Conservation (phyloP, 2,329 filamentous ascomycete genomes). For the Magnaporthiopsis rhizophila region DNA sequence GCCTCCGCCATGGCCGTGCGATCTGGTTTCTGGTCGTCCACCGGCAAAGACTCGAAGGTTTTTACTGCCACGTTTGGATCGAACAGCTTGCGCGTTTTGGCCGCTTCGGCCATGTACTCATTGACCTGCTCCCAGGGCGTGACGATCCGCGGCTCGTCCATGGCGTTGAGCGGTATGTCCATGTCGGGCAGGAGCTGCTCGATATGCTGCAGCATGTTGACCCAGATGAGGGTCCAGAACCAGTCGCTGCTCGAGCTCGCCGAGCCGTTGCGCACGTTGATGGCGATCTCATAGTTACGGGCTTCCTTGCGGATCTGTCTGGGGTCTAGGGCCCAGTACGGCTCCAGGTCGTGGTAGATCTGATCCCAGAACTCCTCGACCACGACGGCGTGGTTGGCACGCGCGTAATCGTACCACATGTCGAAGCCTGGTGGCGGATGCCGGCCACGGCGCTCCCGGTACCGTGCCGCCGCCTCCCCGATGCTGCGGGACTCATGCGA, state of each 20-base stretch:
- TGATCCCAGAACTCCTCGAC: constrained; percentile 58
- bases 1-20: constrained; percentile 25
- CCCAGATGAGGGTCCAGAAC: constrained; percentile 52
- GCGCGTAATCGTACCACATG: constrained; percentile 48
- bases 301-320: constrained; percentile 41
- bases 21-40: constrained; percentile 26
- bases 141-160: constrained; percentile 59
- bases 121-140: constrained; percentile 56
- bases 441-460: constrained; percentile 46
- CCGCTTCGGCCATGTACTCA: constrained; percentile 43
- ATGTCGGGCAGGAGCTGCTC: constrained; percentile 54
- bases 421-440: constrained; percentile 59
- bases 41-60: constrained; percentile 34
- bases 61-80: constrained; percentile 35
- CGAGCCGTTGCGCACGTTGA: constrained; percentile 45
- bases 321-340: constrained; percentile 46
- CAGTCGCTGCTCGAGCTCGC: constrained; percentile 44
- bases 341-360: constrained; percentile 53
- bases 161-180: constrained; percentile 58
- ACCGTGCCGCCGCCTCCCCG: constrained; percentile 43
- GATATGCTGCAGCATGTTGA: constrained; percentile 43
- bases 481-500: constrained; percentile 39
- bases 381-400: constrained; percentile 42
- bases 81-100: constrained; percentile 35
- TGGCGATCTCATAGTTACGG: constrained; percentile 51